These are phyloP conservation scores for Leccinum pseudoinsigne DNA, from an alignment of 1,284 basidiomycete genomes.

Conservation along the genomic window DNA sequence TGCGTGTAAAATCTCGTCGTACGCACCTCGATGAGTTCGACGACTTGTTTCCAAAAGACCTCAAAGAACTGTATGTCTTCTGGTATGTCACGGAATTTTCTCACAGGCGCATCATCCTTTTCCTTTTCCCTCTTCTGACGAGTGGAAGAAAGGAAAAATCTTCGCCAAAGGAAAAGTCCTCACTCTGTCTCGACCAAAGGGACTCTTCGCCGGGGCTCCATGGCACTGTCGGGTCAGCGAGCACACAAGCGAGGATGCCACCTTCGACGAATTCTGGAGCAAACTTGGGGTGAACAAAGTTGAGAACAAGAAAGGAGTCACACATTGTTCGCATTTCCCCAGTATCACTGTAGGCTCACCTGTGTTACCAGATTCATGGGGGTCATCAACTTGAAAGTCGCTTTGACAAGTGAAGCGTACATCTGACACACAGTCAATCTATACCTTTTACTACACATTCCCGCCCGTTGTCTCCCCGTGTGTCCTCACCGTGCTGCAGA, in stretches of 20 bases:
- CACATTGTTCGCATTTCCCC: not conserved
- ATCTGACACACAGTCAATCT: constrained; percentile 62
- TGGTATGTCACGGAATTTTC: no score
- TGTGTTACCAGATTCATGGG: constrained; percentile 54
- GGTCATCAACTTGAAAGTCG: constrained; percentile 57
- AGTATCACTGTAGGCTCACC: not conserved
- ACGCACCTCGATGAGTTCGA: no score
- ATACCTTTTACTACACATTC: constrained; percentile 74
- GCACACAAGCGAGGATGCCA: constrained; percentile 60
- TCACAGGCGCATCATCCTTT: no score
- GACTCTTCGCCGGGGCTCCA: constrained; percentile 50
- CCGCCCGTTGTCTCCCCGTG: constrained; percentile 67
- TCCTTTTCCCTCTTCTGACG: no score
- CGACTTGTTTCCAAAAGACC: no score
- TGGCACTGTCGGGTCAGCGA: constrained; percentile 71
- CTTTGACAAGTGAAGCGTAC: constrained; percentile 54
- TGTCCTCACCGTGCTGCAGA: constrained; percentile 73
- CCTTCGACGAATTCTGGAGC: constrained; percentile 72
- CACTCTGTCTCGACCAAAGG: constrained; percentile 52
- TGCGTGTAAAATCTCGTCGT: no score
- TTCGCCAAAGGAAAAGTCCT: constrained; percentile 54
- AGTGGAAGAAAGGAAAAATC: constrained; percentile 63
- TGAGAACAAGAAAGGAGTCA: constrained; percentile 63
- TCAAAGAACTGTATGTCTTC: no score
- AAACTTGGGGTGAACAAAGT: constrained; percentile 66